Evolutionary conservation across 1,284 basidiomycete genomes (phyloP), one percentile per base, ranked within the genome.

Genomic region (Trametes hirsuta): DNA sequence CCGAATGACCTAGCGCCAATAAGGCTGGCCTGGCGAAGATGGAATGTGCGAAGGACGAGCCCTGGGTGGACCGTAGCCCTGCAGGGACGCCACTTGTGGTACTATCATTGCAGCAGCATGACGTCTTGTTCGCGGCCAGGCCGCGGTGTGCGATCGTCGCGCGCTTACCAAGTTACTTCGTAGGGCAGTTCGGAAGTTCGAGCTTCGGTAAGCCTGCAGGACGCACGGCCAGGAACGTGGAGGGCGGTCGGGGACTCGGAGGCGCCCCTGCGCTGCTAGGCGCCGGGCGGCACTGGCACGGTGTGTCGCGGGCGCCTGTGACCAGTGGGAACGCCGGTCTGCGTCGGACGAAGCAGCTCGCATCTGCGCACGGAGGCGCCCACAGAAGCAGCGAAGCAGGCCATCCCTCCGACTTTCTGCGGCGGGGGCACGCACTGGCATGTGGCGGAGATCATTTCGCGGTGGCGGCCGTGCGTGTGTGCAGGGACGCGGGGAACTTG

Each of bases 291-390:
- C 18, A 15, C 18, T 18, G 3, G 18, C 10, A 14, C 47, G 22
- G 30, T 30, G 30, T 30, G 30, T 30, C 8, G 30, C 24, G 46
- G 24, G 53, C 53, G 53, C 37, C 53, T 55, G 24, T 25, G 44
- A 36, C 6, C 30, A 46, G n/a, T 36, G 37, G 46, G 40, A 55
- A 47, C 45, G 45, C 52, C 53, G 53, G 37, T 40, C 53, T 22
- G 21, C 36, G 47, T 55, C 53, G 53, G 53, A 55, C 45, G 36
- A 18, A 55, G 51, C 6, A 53, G 51, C 44, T 14, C 30, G 44
- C 44, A 25, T 24, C 22, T 12, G 44, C 24, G 44, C 44, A 25
- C 9, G 22, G 21, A 24, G 39, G 35, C 34, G 47, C 47, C 30
- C 24, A 30, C 15, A 18, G 46, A 47, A 41, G 46, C 46, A 15